phyloP scores from a whole-genome alignment of 768 basidiomycete genomes.

The Filobasidium wieringae region DNA sequence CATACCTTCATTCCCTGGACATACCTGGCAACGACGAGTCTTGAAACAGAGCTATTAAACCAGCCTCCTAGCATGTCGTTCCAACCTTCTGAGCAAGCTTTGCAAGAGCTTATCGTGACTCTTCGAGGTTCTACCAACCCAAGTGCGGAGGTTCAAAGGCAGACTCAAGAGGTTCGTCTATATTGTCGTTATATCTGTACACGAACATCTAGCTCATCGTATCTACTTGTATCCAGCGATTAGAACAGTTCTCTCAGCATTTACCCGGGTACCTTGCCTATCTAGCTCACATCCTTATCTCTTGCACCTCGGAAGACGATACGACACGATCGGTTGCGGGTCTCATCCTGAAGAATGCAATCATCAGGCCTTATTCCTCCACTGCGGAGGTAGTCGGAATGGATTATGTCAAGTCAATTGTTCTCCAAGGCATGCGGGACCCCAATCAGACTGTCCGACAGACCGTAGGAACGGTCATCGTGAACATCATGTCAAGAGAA shows the following conservation, averaged over 20 bases:
- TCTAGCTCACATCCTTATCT: conserved; percentile 81
- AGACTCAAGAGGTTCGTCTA: conserved; percentile 62
- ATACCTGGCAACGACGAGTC: too few relatives aligned
- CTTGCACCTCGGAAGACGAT: conserved; percentile 70
- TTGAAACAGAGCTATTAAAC: too few relatives aligned
- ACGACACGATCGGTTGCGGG: conserved; percentile 92
- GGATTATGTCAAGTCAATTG: conserved; percentile 44
- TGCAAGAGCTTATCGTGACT: conserved; percentile 83
- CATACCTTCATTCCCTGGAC: too few relatives aligned
- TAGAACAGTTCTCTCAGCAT: conserved; percentile 46
- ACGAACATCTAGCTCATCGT: too few relatives aligned
- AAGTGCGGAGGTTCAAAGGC: conserved; percentile 56
- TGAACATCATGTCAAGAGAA: conserved; percentile 71
- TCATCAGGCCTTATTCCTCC: conserved; percentile 51
- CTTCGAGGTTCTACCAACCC: conserved; percentile 82
- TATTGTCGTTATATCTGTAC: too few relatives aligned
- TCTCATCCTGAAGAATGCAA: conserved; percentile 91
- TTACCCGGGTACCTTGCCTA: conserved; percentile 92
- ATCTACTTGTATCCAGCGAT: conserved; percentile 26
- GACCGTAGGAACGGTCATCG: conserved; percentile 85
- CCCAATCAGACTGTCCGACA: conserved; percentile 76
- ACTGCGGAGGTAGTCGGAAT: conserved; percentile 62
- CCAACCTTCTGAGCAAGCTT: conserved; percentile 70
- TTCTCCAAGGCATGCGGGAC: conserved; percentile 50
- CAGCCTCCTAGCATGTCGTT: conserved; percentile 59